Percentiles rank a stretch among this genome's conserved stretches.
phyloP scores from a whole-genome alignment of 768 basidiomycete species.

The Russula earlei region DNA sequence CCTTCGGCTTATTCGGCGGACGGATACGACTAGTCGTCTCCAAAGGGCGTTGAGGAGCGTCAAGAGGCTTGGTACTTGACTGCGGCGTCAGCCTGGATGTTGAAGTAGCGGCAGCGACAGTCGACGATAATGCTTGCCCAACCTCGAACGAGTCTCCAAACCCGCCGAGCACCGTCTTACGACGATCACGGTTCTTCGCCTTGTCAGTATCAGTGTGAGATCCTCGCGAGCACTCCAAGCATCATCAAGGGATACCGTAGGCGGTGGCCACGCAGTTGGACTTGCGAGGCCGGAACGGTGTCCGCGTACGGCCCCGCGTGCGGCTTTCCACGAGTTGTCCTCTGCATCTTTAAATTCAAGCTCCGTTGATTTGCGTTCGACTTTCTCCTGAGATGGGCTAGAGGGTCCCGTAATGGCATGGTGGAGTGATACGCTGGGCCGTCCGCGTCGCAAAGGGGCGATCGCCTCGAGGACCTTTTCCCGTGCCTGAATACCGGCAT shows the following conservation, averaged over 20 bases:
- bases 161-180: slow-evolving; percentile 22
- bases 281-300: slow-evolving; percentile 19
- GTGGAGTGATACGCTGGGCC: slow-evolving; percentile 32
- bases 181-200: slow-evolving; percentile 16
- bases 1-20: slow-evolving; percentile 32
- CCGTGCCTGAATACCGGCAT: slow-evolving; percentile 56
- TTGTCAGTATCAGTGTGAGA: slow-evolving; percentile 3
- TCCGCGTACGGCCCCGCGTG: slow-evolving; percentile 18
- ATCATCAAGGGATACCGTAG: slow-evolving; percentile 6
- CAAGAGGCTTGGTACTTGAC: background rate
- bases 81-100: background rate
- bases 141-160: slow-evolving; percentile 59
- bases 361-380: slow-evolving; percentile 11
- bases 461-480: slow-evolving; percentile 75
- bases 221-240: slow-evolving; percentile 11
- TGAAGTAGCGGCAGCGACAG: slow-evolving; percentile 1
- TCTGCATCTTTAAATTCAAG: slow-evolving; percentile 26
- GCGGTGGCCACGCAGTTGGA: slow-evolving; percentile 12
- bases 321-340: slow-evolving; percentile 21
- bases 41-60: background rate
- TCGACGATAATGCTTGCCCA: slow-evolving; percentile 5
- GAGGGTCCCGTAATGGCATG: slow-evolving; percentile 22
- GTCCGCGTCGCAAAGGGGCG: slow-evolving; percentile 67
- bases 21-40: slow-evolving; percentile 7
- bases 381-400: slow-evolving; percentile 23